Conservation (phyloP, 768 basidiomycete genomes). For the Tricholoma bakamatsutake region DNA sequence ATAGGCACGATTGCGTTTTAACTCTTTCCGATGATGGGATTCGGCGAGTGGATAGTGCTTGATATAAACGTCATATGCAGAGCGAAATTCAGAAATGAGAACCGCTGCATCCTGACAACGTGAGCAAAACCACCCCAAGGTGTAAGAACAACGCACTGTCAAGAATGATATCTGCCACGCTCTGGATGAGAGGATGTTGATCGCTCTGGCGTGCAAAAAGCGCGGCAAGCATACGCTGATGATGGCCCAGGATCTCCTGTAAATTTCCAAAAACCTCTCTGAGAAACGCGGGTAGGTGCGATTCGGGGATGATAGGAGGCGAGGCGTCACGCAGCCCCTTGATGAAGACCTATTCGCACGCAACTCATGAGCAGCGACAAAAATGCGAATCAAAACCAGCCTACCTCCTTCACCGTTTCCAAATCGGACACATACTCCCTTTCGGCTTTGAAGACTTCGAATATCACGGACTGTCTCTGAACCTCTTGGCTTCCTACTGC, state of each 20-base stretch:
- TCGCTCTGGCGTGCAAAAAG: constrained; percentile 81
- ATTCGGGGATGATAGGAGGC: constrained; percentile 59
- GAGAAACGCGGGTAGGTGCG: constrained; percentile 59
- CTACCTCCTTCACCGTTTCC: constrained; percentile 60
- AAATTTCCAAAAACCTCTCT: constrained; percentile 84
- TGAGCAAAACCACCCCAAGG: background rate
- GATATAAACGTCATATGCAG: constrained; percentile 75
- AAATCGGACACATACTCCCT: constrained; percentile 84
- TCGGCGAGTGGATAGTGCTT: constrained; percentile 87
- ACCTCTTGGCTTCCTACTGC: constrained; percentile 74
- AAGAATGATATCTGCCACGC: constrained; percentile 81
- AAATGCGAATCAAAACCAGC: constrained; percentile 8
- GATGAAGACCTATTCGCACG: constrained; percentile 57
- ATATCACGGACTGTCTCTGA: constrained; percentile 79
- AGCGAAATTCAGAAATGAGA: constrained; percentile 45
- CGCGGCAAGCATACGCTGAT: constrained; percentile 60
- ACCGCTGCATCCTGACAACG: constrained; percentile 26
- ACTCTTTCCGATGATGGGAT: constrained; percentile 72
- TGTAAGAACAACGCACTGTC: constrained; percentile 44
- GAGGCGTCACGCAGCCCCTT: constrained; percentile 51
- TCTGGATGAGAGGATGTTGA: constrained; percentile 77
- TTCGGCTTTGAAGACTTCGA: constrained; percentile 89
- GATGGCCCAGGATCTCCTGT: constrained; percentile 56
- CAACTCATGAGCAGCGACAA: background rate
- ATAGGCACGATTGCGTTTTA: constrained; percentile 63